These are phyloP conservation scores for Leccinum broughii DNA, from an alignment of 768 basidiomycete genomes.

Conservation along the genomic window DNA sequence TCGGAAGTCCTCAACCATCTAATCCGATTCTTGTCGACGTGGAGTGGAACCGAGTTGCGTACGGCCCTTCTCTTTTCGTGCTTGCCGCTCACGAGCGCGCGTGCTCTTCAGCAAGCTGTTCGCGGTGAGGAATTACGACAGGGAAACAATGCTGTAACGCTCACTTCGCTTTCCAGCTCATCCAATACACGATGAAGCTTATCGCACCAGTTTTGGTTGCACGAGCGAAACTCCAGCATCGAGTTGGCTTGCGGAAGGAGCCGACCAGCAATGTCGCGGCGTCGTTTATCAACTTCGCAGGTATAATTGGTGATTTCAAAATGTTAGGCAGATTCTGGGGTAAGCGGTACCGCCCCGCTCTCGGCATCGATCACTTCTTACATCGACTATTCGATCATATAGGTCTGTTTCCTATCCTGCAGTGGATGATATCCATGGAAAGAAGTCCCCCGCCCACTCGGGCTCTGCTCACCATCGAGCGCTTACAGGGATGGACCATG, in stretches of 20 bases:
- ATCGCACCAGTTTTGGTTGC: constrained; percentile 63
- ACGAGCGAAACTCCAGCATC: constrained; percentile 69
- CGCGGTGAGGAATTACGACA: constrained; percentile 44
- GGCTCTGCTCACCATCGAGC: constrained; percentile 71
- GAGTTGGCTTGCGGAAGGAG: constrained; percentile 55
- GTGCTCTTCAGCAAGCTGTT: constrained; percentile 62
- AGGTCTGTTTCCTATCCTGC: constrained; percentile 79
- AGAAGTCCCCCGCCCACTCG: constrained; percentile 71
- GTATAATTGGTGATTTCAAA: constrained; percentile 63
- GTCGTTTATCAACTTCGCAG: constrained; percentile 53
- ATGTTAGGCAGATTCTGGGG: constrained; percentile 82
- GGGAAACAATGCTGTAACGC: neutral
- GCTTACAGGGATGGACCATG: constrained; percentile 75
- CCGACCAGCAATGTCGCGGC: constrained; percentile 56
- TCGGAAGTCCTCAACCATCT: constrained; percentile 72
- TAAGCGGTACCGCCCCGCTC: constrained; percentile 33
- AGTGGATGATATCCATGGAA: constrained; percentile 78
- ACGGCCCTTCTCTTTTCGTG: constrained; percentile 12
- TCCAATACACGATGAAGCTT: constrained; percentile 74
- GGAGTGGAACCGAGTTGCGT: constrained; percentile 86
- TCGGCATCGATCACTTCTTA: neutral
- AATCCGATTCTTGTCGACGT: constrained; percentile 74
- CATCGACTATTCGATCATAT: neutral
- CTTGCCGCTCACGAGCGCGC: constrained; percentile 12
- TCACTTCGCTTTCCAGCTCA: constrained; percentile 46